Base-by-base conservation (phyloP, 345 rosid species). In the Eucalyptus victrix region DNA sequence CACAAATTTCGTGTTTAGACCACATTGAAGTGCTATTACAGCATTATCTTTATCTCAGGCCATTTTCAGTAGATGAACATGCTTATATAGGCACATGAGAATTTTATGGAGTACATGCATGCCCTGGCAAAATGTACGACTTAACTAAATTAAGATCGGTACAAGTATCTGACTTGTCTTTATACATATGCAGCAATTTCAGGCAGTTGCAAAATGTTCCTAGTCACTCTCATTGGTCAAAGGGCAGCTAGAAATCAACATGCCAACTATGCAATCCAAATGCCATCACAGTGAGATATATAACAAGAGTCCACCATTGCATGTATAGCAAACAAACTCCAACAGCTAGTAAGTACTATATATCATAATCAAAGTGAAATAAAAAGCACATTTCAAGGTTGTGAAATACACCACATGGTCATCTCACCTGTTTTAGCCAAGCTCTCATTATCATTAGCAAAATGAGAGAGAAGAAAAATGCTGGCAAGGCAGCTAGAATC, bases 401-500 rank as follows among this genome's bases (percentile, higher is more conserved):
- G 62, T 51, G 26, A 69, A 88, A 69, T 69, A 21, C 30, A 76
- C 85, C 47, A 21, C 47, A 76, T 3, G 30, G 47, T 21, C 85
- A 34, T 37, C 91, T 89, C 89, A 94, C 99, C 97, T 93, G 92
- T 93, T 92, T 95, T 87, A 94, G 92, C 99, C 99, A 95, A 85
- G 96, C 93, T 62, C 98, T 96, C 56, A 95, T 92, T 40, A 95
- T 81, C 92, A 93, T 94, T 42, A 96, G 91, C 94, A 97, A 91
- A 87, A 93, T 81, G 89, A 95, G 90, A 65, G 97, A 96, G 92
- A 97, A 93, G 90, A 94, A 93, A 91, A 97, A 97, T 37, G 99
- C 98, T n/a, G 99, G 99, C 91, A 97, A 93, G 87, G 99, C 99
- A 92, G 99, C 99, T 45, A 97, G 93, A 90, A 97, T 89, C 67